Evolutionary conservation across 202 grass and related monocot species (phyloP).

Genomic region (Elaeis oleifera): DNA sequence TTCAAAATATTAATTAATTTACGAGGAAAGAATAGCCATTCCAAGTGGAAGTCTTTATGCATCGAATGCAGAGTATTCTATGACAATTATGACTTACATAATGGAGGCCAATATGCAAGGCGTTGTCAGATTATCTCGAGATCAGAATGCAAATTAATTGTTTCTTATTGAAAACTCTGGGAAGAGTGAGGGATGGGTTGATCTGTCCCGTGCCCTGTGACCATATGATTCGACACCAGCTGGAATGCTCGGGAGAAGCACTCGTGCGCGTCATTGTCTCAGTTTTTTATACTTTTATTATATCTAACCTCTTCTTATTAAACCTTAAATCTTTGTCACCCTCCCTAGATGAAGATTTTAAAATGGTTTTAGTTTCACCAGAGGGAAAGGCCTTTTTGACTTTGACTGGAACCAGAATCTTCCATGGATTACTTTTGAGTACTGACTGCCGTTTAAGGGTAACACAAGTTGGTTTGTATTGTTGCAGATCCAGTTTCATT

Average conservation of each 20-base stretch:
- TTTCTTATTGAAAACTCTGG: background rate
- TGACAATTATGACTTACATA: slow-evolving; percentile 32
- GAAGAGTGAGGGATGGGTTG: background rate
- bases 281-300: slow-evolving; percentile 38
- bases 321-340: slow-evolving; percentile 66
- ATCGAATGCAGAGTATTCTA: slow-evolving; percentile 29
- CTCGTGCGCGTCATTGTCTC: slow-evolving; percentile 69
- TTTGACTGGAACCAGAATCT: slow-evolving; percentile 50
- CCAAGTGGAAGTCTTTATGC: slow-evolving; percentile 29
- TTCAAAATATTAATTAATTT: slow-evolving; percentile 7
- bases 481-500: background rate
- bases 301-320: slow-evolving; percentile 39
- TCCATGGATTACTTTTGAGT: slow-evolving; percentile 1
- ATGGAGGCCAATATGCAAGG: slow-evolving; percentile 20
- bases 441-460: background rate
- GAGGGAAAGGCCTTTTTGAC: slow-evolving; percentile 31
- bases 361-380: slow-evolving; percentile 39
- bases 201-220: slow-evolving; percentile 36
- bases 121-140: slow-evolving; percentile 51
- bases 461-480: background rate
- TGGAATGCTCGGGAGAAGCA: slow-evolving; percentile 92
- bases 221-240: slow-evolving; percentile 52
- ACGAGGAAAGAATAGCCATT: slow-evolving; percentile 25
- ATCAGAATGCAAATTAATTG: slow-evolving; percentile 41
- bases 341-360: slow-evolving; percentile 48